phyloP scores from a whole-genome alignment of 2,329 filamentous ascomycete species.

The Graphilbum fragrans region DNA sequence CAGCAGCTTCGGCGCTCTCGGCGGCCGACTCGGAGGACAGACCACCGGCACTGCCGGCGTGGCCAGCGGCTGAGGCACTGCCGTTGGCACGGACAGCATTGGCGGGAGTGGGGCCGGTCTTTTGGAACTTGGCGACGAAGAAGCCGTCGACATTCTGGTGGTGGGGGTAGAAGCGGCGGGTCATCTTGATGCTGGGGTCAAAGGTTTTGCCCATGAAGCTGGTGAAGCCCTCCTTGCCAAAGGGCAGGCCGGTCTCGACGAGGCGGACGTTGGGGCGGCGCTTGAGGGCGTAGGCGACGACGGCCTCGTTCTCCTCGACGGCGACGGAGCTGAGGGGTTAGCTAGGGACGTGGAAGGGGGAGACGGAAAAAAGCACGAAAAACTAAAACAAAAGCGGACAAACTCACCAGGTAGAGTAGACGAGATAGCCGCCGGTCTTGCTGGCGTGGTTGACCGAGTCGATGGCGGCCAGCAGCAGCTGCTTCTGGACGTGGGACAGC shows the following conservation, averaged over 20 bases:
- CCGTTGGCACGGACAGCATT: conserved; percentile 28
- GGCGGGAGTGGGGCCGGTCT: conserved; percentile 64
- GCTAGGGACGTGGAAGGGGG: neutral
- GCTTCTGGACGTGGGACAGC: conserved; percentile 89
- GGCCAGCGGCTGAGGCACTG: conserved; percentile 7
- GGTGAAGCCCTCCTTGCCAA: conserved; percentile 87
- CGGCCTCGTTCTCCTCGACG: conserved; percentile 54
- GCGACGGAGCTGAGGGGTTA: conserved; percentile 8
- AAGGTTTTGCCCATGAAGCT: conserved; percentile 87
- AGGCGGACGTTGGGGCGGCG: conserved; percentile 90
- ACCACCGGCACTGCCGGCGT: conserved; percentile 8
- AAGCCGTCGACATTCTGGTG: conserved; percentile 74
- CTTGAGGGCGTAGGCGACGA: conserved; percentile 84
- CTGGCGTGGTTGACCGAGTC: conserved; percentile 93
- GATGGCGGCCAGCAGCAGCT: conserved; percentile 83
- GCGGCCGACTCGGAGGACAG: neutral
- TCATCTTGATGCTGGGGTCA: conserved; percentile 70
- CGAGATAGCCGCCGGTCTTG: conserved; percentile 87
- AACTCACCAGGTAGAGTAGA: conserved; percentile 76
- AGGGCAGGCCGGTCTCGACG: conserved; percentile 79
- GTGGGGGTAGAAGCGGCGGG: conserved; percentile 79
- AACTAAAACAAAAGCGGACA: neutral
- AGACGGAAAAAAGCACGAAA: neutral
- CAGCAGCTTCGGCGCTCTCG: conserved; percentile 26
- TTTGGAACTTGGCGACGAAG: conserved; percentile 96